Base-by-base conservation (phyloP, 805 yeast genomes). In the Starmerella bombi region DNA sequence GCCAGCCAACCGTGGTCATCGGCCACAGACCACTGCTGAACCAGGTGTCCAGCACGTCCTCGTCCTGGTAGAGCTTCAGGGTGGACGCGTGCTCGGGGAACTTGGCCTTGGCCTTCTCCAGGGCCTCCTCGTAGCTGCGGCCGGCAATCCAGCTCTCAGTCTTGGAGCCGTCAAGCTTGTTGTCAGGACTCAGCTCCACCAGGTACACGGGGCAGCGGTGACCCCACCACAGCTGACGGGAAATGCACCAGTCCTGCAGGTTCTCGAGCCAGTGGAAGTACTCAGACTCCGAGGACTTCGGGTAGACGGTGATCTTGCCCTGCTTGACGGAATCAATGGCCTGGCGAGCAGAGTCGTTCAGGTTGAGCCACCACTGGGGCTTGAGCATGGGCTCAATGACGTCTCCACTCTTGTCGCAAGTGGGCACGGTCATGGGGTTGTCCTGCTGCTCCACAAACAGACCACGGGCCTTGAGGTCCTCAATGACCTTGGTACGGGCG, bases 301-400 rank as follows among this genome's bases (percentile, higher is more conserved):
- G 98, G 40, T 77, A 66, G 56, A 91, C 83, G 41, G 74, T 73
- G 55, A 88, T 72, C 39, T 75, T 74, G 50, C 96, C 96, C 28
- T 70, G 68, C 62, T 73, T 75, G 45, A 88, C 95, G 40, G 84
- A 96, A 40, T 74, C 69, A 52, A 86, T 76, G 42, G 94, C 95
- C 45, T 72, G 84, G 50, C 70, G 67, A 38, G 97, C 98, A 81
- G 84, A 81, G 42, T 77, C 81, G 55, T 70, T 71, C 66, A 86
- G 95, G 46, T 82, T 67, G 50, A 91, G 96, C 96, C 96, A 91
- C 98, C 98, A 91, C 69, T 91, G 98, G 46, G 98, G 98, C 67
- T 91, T 91, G 66, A 91, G 71, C 57, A 83, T 69, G 40, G 98
- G 98, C 69, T 91, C 98, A 56, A 91, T 86, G 49, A 91, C 69